A percentile compares a stretch with the other conserved stretches of the same genome.
Evolutionary conservation across 1,284 basidiomycete species (phyloP).

Genomic region (Trametes polyzona): DNA sequence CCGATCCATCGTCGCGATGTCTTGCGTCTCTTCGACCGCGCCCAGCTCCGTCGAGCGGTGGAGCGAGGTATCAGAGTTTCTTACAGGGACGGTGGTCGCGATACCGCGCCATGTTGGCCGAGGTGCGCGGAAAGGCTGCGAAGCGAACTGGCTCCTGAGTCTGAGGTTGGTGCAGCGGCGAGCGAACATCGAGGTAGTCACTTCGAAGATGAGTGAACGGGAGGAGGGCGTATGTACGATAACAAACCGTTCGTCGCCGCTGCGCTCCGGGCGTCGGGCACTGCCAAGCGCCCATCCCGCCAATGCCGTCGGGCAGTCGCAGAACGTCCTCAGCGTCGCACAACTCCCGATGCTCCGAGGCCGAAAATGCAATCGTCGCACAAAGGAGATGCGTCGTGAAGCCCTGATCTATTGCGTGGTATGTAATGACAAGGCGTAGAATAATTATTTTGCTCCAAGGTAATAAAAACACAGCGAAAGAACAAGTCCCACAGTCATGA

Average conservation of each 20-base stretch:
- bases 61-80: slow-evolving; percentile 19
- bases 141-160: slow-evolving; percentile 1
- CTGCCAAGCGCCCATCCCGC: not conserved
- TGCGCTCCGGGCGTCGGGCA: not conserved
- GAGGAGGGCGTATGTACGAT: not conserved
- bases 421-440: slow-evolving; percentile 27
- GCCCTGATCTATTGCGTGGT: slow-evolving; percentile 27
- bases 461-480: slow-evolving; percentile 27
- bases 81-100: slow-evolving; percentile 11
- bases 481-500: no score
- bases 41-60: slow-evolving; percentile 30
- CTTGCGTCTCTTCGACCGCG: slow-evolving; percentile 55
- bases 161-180: slow-evolving; percentile 5
- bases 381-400: slow-evolving; percentile 14
- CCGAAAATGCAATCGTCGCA: not conserved
- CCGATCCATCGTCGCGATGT: slow-evolving; percentile 61
- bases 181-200: slow-evolving; percentile 5
- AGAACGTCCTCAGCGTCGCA: no score
- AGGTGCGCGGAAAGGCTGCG: not conserved
- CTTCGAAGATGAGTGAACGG: not conserved
- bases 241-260: not conserved
- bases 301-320: not conserved
- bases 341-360: no score
- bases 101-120: slow-evolving; percentile 7
- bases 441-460: slow-evolving; percentile 27